Conservation (phyloP, 2,329 filamentous ascomycete genomes). For the Aspergillus cejpii region DNA sequence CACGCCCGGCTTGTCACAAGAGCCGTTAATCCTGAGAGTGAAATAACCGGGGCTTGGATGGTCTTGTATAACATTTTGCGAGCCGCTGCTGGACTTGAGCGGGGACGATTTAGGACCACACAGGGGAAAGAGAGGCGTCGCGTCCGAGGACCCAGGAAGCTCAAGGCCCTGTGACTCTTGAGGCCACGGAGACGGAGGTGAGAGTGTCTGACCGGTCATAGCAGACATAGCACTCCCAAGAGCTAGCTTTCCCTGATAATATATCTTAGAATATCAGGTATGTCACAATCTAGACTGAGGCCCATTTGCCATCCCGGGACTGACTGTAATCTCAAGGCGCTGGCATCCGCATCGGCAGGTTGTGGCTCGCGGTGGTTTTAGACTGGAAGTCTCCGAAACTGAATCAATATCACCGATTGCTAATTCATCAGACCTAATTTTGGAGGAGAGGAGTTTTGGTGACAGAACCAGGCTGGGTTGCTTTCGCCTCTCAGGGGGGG, state of each 20-base stretch:
- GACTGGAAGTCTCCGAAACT: not conserved
- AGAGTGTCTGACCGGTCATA: conserved; percentile 30
- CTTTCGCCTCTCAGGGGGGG: not conserved
- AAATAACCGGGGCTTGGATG: conserved; percentile 76
- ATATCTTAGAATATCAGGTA: conserved; percentile 6
- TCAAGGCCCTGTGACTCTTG: conserved; percentile 21
- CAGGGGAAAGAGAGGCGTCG: conserved; percentile 16
- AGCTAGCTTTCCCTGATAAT: not conserved
- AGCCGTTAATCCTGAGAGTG: conserved; percentile 60
- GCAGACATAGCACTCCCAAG: conserved; percentile 17
- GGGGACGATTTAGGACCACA: conserved; percentile 19
- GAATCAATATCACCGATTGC: not conserved
- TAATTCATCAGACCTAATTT: not conserved
- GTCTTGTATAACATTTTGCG: conserved; percentile 16
- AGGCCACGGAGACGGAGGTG: conserved; percentile 31
- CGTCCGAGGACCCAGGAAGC: conserved; percentile 16
- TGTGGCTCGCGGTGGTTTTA: not conserved
- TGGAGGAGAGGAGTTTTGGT: not conserved
- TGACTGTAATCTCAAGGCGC: not conserved
- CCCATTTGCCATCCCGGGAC: conserved; percentile 15
- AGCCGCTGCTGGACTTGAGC: conserved; percentile 15
- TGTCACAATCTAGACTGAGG: conserved; percentile 7
- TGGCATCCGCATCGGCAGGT: not conserved
- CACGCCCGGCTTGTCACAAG: conserved; percentile 58
- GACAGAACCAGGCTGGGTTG: not conserved